Conservation (phyloP, 345 rosid species). For the Aethionema arabicum region DNA sequence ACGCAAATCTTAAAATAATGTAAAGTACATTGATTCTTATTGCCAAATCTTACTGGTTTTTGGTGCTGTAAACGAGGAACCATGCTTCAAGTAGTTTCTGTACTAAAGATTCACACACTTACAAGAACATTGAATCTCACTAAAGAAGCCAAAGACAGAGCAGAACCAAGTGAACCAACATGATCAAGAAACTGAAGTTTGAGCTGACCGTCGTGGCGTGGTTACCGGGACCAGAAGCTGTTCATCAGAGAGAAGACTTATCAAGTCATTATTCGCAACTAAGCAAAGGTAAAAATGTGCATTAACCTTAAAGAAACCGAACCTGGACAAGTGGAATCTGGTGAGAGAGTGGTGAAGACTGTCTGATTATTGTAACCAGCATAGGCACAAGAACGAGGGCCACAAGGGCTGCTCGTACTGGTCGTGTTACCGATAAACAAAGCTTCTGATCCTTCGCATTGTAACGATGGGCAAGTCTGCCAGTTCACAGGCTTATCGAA, state of each 20-base stretch:
- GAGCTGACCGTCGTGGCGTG: slow-evolving; percentile 36
- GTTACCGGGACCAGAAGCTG: slow-evolving; percentile 38
- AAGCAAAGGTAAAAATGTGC: background rate
- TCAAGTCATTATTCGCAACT: background rate
- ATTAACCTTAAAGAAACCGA: slow-evolving; percentile 5
- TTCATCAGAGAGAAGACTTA: slow-evolving; percentile 14
- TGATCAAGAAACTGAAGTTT: slow-evolving; percentile 36
- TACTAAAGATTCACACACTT: too few species aligned
- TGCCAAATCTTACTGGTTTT: too few species aligned
- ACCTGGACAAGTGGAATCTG: slow-evolving; percentile 33
- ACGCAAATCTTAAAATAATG: too few species aligned
- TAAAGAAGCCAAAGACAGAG: slow-evolving; percentile 39
- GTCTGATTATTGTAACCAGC: slow-evolving; percentile 52
- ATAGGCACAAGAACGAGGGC: slow-evolving; percentile 53
- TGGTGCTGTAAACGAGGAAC: too few species aligned
- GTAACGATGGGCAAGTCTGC: slow-evolving; percentile 55
- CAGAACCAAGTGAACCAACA: slow-evolving; percentile 36
- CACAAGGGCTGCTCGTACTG: slow-evolving; percentile 33
- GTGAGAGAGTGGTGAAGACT: slow-evolving; percentile 44
- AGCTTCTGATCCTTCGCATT: slow-evolving; percentile 43
- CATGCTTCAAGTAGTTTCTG: too few species aligned
- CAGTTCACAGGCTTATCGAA: slow-evolving; percentile 28
- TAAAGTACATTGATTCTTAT: too few species aligned
- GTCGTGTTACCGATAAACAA: slow-evolving; percentile 49
- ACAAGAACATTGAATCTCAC: slow-evolving; percentile 4